Evolutionary conservation across 208 protist genomes (phyloP).

Genomic region (Trypanosoma vivax): DNA sequence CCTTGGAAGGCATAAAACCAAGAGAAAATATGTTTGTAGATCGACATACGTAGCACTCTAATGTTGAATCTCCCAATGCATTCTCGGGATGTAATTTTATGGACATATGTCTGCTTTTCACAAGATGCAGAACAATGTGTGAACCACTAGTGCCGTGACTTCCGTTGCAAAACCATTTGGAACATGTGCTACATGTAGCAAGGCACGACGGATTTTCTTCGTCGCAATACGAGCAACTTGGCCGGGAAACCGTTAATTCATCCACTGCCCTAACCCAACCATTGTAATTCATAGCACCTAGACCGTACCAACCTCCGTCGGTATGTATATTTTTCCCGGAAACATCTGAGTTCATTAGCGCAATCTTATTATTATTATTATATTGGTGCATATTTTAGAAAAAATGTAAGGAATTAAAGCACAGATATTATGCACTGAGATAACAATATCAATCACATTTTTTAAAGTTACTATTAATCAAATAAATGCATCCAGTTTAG

Average conservation of each 20-base stretch:
- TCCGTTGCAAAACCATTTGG: slow-evolving; percentile 93
- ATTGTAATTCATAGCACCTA: no score
- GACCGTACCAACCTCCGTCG: no score
- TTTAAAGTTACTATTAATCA: no score
- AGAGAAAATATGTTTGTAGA: slow-evolving; percentile 90
- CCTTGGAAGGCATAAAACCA: slow-evolving; percentile 92
- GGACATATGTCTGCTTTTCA: slow-evolving; percentile 84
- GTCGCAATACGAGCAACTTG: slow-evolving; percentile 84
- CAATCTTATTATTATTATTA: no score
- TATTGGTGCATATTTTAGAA: no score
- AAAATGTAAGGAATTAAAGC: no score
- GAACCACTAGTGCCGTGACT: slow-evolving; percentile 34
- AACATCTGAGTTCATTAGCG: no score
- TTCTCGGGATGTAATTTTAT: slow-evolving; percentile 78
- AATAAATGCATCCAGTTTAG: no score
- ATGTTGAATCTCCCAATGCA: slow-evolving; percentile 81
- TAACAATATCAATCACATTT: no score
- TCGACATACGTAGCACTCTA: slow-evolving; percentile 94
- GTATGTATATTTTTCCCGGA: no score
- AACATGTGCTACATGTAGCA: slow-evolving; percentile 70
- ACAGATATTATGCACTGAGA: no score
- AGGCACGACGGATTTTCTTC: slow-evolving; percentile 71
- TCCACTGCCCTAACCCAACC: no score
- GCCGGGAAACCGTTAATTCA: not conserved
- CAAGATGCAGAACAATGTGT: slow-evolving; percentile 92